A percentile compares a stretch with the other conserved stretches of the same genome.
phyloP scores from a whole-genome alignment of 116 monocot genomes.

The Dioscorea cayenensis region DNA sequence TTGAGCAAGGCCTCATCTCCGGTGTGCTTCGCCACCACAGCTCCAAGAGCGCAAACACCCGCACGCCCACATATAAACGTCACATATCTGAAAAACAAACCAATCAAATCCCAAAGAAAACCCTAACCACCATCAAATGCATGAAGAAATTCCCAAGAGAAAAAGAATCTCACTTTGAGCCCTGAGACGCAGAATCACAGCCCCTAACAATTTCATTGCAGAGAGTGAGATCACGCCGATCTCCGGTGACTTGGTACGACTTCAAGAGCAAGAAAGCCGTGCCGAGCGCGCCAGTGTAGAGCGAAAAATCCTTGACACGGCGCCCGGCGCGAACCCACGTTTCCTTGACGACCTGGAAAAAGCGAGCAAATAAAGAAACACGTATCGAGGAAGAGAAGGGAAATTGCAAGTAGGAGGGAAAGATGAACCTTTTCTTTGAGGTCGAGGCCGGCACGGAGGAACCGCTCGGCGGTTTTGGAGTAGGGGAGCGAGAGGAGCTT shows the following conservation, averaged over 20 bases:
- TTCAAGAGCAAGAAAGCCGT: slow-evolving; percentile 81
- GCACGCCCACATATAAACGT: slow-evolving; percentile 80
- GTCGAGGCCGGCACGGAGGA: slow-evolving; percentile 54
- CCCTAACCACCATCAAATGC: not conserved
- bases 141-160: too few relatives aligned
- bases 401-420: too few relatives aligned
- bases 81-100: slow-evolving; percentile 31
- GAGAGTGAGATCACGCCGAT: slow-evolving; percentile 39
- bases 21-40: slow-evolving; percentile 50
- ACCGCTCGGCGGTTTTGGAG: slow-evolving; percentile 32
- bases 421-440: slow-evolving; percentile 60
- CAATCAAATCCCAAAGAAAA: not conserved
- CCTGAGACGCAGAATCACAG: slow-evolving; percentile 48
- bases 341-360: slow-evolving; percentile 64
- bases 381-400: not conserved
- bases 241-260: slow-evolving; percentile 44
- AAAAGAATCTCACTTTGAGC: slow-evolving; percentile 28
- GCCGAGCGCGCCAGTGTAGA: slow-evolving; percentile 82
- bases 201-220: slow-evolving; percentile 54
- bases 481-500: slow-evolving; percentile 58
- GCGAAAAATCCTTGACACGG: slow-evolving; percentile 46
- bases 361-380: slow-evolving; percentile 18
- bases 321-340: slow-evolving; percentile 40
- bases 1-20: slow-evolving; percentile 40
- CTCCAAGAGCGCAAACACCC: slow-evolving; percentile 80